Evolutionary conservation across 2,329 filamentous ascomycete genomes (phyloP).

Genomic region (Trichoderma atroviride): DNA sequence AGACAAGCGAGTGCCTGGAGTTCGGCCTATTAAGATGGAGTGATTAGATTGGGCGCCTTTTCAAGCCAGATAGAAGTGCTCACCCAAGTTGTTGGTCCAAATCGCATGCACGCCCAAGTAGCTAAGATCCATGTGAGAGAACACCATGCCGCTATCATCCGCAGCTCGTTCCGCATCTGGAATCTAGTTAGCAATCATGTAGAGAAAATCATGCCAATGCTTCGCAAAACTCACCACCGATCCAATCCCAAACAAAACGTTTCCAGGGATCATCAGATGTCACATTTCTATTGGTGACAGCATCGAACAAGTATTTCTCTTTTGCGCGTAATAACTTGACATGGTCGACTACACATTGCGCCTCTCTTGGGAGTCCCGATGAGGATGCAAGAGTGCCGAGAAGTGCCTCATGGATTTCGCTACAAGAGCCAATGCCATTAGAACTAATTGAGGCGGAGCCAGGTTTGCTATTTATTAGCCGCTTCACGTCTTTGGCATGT

Average conservation of each 20-base stretch:
- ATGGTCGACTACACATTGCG: slow-evolving; percentile 58
- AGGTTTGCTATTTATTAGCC: slow-evolving; percentile 36
- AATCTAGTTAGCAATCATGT: slow-evolving; percentile 29
- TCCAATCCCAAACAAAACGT: slow-evolving; percentile 77
- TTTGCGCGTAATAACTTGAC: slow-evolving; percentile 62
- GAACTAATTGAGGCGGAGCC: slow-evolving; percentile 45
- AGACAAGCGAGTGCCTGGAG: slow-evolving; percentile 51
- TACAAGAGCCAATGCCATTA: slow-evolving; percentile 50
- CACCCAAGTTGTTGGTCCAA: slow-evolving; percentile 71
- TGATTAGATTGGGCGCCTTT: not conserved
- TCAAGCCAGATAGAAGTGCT: slow-evolving; percentile 27
- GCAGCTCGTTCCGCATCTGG: slow-evolving; percentile 66
- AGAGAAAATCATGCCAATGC: not conserved
- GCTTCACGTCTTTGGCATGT: slow-evolving; percentile 33
- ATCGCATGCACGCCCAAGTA: slow-evolving; percentile 74
- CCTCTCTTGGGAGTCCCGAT: slow-evolving; percentile 52
- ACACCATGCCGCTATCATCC: slow-evolving; percentile 69
- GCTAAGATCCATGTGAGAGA: slow-evolving; percentile 69
- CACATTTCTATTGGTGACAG: slow-evolving; percentile 65
- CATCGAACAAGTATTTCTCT: slow-evolving; percentile 66
- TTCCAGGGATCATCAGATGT: slow-evolving; percentile 73
- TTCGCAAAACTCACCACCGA: slow-evolving; percentile 56
- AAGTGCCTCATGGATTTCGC: slow-evolving; percentile 60
- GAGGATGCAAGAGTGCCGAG: slow-evolving; percentile 50
- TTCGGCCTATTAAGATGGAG: slow-evolving; percentile 47